Percentiles rank a stretch among this genome's conserved stretches.
Evolutionary conservation across 257 asterid species (phyloP).

Genomic region (Lycium ferocissimum): DNA sequence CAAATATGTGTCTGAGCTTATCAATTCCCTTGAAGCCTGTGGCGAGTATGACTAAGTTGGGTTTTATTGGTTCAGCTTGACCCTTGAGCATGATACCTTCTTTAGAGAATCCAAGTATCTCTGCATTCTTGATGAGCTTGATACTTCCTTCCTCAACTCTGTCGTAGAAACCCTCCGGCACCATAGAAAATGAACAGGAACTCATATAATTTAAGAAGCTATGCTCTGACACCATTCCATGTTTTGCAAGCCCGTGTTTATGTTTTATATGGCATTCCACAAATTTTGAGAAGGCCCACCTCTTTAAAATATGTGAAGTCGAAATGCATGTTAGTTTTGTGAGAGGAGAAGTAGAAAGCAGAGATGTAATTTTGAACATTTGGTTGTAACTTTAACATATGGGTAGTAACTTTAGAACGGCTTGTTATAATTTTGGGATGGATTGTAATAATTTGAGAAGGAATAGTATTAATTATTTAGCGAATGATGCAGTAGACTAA

Average conservation of each 20-base stretch:
- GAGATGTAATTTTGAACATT: not conserved
- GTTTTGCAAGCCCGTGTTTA: slow-evolving; percentile 42
- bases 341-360: not conserved
- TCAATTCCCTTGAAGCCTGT: slow-evolving; percentile 54
- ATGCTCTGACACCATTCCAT: slow-evolving; percentile 53
- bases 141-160: slow-evolving; percentile 61
- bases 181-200: slow-evolving; percentile 42
- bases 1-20: slow-evolving; percentile 48
- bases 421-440: not conserved
- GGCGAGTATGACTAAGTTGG: slow-evolving; percentile 52
- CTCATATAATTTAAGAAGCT: slow-evolving; percentile 44
- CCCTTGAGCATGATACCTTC: slow-evolving; percentile 48
- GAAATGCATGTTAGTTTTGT: not conserved
- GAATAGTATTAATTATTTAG: not conserved
- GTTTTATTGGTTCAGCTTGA: slow-evolving; percentile 35
- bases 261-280: slow-evolving; percentile 47
- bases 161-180: slow-evolving; percentile 57
- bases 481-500: no score
- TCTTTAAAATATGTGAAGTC: slow-evolving; percentile 31
- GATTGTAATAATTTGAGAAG: not conserved
- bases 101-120: slow-evolving; percentile 40
- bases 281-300: slow-evolving; percentile 55
- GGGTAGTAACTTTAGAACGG: not conserved
- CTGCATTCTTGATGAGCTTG: slow-evolving; percentile 45
- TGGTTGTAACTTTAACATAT: not conserved